Percentiles rank a stretch among this genome's conserved stretches.
Conservation (phyloP, 2,329 filamentous ascomycete species). For the Fusarium nanum region DNA sequence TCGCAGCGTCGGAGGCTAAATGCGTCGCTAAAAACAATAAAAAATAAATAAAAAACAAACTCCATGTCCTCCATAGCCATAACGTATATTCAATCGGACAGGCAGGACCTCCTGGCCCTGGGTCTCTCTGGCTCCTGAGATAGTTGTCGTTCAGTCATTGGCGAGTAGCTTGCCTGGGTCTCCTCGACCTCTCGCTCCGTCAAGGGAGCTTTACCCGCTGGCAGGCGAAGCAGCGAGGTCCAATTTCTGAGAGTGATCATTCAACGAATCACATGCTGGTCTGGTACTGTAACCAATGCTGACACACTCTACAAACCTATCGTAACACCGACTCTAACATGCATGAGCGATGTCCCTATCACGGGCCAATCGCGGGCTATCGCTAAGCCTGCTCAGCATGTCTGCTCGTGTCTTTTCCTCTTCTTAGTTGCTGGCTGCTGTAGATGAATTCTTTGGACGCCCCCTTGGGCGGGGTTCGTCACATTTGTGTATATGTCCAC, state of each 20-base stretch:
- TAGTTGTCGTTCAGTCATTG: neutral
- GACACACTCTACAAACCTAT: neutral
- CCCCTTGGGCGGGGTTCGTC: neutral
- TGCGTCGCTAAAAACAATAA: no score
- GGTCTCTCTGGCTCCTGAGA: neutral
- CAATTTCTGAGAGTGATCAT: neutral
- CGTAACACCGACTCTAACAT: neutral
- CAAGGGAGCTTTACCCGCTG: neutral
- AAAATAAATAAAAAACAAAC: neutral
- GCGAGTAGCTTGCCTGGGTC: constrained; percentile 5
- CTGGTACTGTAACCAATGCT: neutral
- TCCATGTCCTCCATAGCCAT: neutral
- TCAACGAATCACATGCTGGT: neutral
- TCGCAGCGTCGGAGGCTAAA: no score
- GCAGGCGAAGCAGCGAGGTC: neutral
- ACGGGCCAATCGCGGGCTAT: neutral
- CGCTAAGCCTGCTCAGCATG: neutral
- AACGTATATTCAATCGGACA: neutral
- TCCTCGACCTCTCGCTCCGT: neutral
- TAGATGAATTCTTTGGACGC: neutral
- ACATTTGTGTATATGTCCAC: neutral
- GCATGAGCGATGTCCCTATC: neutral
- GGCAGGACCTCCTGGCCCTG: neutral
- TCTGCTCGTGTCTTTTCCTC: neutral
- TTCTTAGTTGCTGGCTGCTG: neutral